Evolutionary conservation across 1,139 yeast species (phyloP).

Genomic region (Debaryomycetaceae sp.): DNA sequence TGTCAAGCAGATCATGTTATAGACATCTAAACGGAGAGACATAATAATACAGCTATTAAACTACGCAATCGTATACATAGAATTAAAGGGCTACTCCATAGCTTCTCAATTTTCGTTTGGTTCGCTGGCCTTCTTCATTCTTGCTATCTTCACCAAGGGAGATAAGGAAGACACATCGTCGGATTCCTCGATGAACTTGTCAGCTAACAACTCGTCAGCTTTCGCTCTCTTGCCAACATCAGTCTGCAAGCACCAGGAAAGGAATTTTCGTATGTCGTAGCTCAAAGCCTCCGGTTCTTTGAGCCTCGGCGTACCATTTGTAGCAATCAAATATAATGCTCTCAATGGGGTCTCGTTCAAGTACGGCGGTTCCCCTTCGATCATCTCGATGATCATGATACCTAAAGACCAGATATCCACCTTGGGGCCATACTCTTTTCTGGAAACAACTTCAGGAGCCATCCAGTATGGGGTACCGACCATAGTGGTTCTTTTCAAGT

Average conservation of each 20-base stretch:
- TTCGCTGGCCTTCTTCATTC: conserved; percentile 69
- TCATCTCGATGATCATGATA: conserved; percentile 97
- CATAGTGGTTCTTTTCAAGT: conserved; percentile 90
- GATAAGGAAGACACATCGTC: conserved; percentile 74
- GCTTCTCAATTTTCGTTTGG: conserved; percentile 22
- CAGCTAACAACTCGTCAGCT: conserved; percentile 70
- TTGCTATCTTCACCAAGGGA: conserved; percentile 84
- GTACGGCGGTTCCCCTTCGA: conserved; percentile 98
- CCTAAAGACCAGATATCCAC: conserved; percentile 98
- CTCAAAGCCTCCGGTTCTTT: conserved; percentile 85
- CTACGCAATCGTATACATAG: neutral
- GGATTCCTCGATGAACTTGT: conserved; percentile 68
- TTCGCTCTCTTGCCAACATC: conserved; percentile 81
- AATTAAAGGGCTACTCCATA: neutral
- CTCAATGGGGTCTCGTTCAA: conserved; percentile 90
- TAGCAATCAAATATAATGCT: conserved; percentile 90
- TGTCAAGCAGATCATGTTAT: too few species aligned
- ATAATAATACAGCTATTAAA: neutral
- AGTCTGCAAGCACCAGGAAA: conserved; percentile 79
- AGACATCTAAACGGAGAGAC: too few species aligned
- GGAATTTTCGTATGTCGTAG: conserved; percentile 60
- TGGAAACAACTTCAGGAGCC: conserved; percentile 97
- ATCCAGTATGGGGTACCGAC: conserved; percentile 99
- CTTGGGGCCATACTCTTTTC: conserved; percentile 95
- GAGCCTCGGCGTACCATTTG: conserved; percentile 92